phyloP scores from a whole-genome alignment of 257 asterid genomes.

The Paulownia fortunei region DNA sequence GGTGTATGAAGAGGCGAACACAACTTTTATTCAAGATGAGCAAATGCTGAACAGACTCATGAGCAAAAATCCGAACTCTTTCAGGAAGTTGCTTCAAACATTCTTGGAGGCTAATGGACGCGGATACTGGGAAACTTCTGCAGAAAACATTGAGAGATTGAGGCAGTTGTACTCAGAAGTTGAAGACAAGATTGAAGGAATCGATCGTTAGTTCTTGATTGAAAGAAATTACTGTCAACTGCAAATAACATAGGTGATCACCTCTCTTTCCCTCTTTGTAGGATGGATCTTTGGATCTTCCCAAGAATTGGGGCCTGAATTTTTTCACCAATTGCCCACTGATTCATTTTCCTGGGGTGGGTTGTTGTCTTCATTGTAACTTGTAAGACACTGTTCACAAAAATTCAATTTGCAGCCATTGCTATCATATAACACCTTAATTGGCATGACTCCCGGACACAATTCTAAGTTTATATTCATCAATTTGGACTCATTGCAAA shows the following conservation, averaged over 20 bases:
- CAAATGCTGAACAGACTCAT: constrained; percentile 88
- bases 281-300: no score
- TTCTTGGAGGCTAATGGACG: constrained; percentile 97
- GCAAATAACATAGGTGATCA: constrained; percentile 38
- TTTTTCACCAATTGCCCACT: constrained; percentile 32
- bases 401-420: constrained; percentile 29
- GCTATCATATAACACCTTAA: background rate
- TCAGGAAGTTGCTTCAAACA: constrained; percentile 89
- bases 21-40: constrained; percentile 85
- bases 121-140: constrained; percentile 98
- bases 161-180: constrained; percentile 90
- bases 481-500: no score
- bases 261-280: background rate
- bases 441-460: no score
- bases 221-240: background rate
- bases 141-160: constrained; percentile 76
- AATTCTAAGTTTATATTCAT: no score
- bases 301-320: constrained; percentile 22
- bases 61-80: constrained; percentile 89
- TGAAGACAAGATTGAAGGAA: constrained; percentile 98
- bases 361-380: constrained; percentile 37
- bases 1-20: constrained; percentile 97
- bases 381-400: constrained; percentile 42
- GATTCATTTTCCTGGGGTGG: constrained; percentile 34
- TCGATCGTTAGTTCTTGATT: constrained; percentile 58